Base-by-base conservation (phyloP, 1,139 yeast genomes). In the Candida neerlandica region DNA sequence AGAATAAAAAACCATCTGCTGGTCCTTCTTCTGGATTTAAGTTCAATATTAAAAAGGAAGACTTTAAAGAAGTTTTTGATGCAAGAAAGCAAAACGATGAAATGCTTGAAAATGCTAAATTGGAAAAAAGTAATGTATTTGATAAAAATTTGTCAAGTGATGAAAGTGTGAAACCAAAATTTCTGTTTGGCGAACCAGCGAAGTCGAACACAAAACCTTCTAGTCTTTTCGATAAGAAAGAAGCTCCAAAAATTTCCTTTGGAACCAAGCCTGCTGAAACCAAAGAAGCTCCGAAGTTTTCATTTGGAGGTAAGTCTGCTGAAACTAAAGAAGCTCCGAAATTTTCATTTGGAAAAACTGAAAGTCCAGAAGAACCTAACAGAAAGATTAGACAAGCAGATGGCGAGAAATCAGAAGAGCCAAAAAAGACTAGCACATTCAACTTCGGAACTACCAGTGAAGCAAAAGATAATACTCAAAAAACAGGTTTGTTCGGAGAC, bases 11-110 rank as follows among this genome's bases (percentile, higher is more conserved):
- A 10, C 49, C 52, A 10, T 51, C 54, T 19, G 30, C 56, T 0
- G 45, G 59, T 7, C 79, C 79, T 15, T 71, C 76, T 41, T 62
- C 70, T 2, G 78, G 77, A 0, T 74, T 74, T 58, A 63, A 69
- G 33, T 73, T 74, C 51, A 61, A 68, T 7, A 63, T 70, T 14
- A 67, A 68, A 42, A 62, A 64, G 44, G 56, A 58, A 10, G 66
- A 66, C 41, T 58, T 71, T 35, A 52, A 58, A 33, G 58, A 62
- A 10, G 61, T 70, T 11, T 52, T 67, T 7, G 56, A 57, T 32
- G 63, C 58, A 40, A 55, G 66, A 21, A 54, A 53, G 6, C 61
- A 58, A 30, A 58, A 50, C 15, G 56, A 59, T 14, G 51, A 52
- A 14, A 42, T 39, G 39, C 11, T 39, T 2, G 35, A 34, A 29